A percentile compares a stretch with the other conserved stretches of the same genome.
These are phyloP conservation scores for Xylariaceae sp. DNA, from an alignment of 2,329 filamentous ascomycete species.

Conservation along the genomic window DNA sequence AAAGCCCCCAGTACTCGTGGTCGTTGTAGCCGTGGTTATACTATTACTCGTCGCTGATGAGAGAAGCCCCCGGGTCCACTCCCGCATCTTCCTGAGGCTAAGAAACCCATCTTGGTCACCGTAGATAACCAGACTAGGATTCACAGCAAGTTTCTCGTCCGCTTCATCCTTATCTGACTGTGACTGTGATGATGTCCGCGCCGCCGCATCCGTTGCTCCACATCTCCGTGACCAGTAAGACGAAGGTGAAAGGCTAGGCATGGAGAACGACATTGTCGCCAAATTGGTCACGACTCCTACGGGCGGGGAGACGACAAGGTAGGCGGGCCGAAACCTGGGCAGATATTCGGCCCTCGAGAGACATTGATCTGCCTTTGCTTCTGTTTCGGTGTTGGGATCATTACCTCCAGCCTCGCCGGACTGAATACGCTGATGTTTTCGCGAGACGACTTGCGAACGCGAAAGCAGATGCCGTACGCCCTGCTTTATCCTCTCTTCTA, in stretches of 20 bases:
- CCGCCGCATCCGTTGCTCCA: conserved; percentile 12
- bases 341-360: conserved; percentile 33
- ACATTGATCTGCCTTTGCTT: no score
- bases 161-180: conserved; percentile 18
- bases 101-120: conserved; percentile 75
- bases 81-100: conserved; percentile 57
- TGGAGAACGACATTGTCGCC: conserved; percentile 55
- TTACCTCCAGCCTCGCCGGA: conserved; percentile 6
- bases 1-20: no score
- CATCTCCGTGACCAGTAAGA: conserved; percentile 18
- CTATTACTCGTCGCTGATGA: conserved; percentile 31
- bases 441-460: conserved; percentile 33
- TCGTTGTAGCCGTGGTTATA: no score
- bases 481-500: conserved; percentile 45
- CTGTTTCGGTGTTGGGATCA: conserved; percentile 7
- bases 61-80: conserved; percentile 59
- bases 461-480: conserved; percentile 47
- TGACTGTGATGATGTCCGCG: conserved; percentile 3
- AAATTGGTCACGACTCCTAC: conserved; percentile 57
- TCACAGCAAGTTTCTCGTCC: conserved; percentile 53
- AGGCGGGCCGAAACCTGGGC: conserved; percentile 42
- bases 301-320: conserved; percentile 66
- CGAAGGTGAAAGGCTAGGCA: conserved; percentile 26
- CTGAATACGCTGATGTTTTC: conserved; percentile 19
- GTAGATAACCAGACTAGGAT: conserved; percentile 66